Percentiles rank a stretch among this genome's conserved stretches.
Conservation (phyloP, 2,329 filamentous ascomycete genomes). For the Colletotrichum lini region DNA sequence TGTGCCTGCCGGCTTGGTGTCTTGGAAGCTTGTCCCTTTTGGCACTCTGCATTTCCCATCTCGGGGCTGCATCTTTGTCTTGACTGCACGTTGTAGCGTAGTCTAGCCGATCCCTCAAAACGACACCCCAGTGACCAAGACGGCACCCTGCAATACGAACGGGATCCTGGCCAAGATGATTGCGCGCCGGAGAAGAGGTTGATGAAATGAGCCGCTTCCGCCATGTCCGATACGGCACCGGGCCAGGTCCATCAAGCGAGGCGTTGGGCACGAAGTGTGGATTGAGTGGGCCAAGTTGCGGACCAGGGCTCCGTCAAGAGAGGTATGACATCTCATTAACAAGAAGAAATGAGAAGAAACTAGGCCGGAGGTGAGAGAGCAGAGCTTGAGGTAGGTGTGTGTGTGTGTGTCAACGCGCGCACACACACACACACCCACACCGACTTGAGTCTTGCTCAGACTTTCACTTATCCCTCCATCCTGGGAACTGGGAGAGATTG, state of each 20-base stretch:
- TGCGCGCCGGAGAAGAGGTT: slow-evolving; percentile 30
- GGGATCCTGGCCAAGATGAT: slow-evolving; percentile 36
- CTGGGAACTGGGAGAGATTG: slow-evolving; percentile 21
- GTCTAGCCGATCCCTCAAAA: slow-evolving; percentile 15
- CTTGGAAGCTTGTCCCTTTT: slow-evolving; percentile 27
- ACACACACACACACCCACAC: slow-evolving; percentile 23
- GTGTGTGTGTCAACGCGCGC: not conserved
- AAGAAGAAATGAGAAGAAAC: slow-evolving; percentile 40
- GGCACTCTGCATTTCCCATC: slow-evolving; percentile 11
- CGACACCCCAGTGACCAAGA: slow-evolving; percentile 29
- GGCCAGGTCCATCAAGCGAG: slow-evolving; percentile 2
- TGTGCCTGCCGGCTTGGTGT: slow-evolving; percentile 42
- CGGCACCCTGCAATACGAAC: slow-evolving; percentile 33
- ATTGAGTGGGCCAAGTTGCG: slow-evolving; percentile 24
- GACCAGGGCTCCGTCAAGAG: slow-evolving; percentile 21
- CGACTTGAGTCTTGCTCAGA: slow-evolving; percentile 28
- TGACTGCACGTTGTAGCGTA: slow-evolving; percentile 17
- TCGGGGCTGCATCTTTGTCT: slow-evolving; percentile 18
- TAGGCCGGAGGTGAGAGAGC: slow-evolving; percentile 23
- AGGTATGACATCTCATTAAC: slow-evolving; percentile 30
- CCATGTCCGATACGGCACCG: slow-evolving; percentile 6
- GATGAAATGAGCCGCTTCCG: slow-evolving; percentile 22
- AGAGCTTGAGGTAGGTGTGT: slow-evolving; percentile 12
- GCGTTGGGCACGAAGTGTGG: slow-evolving; percentile 40
- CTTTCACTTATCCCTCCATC: slow-evolving; percentile 10